These are phyloP conservation scores for Cryptosporidium meleagridis DNA, from an alignment of 169 alveolate genomes.

Conservation along the genomic window DNA sequence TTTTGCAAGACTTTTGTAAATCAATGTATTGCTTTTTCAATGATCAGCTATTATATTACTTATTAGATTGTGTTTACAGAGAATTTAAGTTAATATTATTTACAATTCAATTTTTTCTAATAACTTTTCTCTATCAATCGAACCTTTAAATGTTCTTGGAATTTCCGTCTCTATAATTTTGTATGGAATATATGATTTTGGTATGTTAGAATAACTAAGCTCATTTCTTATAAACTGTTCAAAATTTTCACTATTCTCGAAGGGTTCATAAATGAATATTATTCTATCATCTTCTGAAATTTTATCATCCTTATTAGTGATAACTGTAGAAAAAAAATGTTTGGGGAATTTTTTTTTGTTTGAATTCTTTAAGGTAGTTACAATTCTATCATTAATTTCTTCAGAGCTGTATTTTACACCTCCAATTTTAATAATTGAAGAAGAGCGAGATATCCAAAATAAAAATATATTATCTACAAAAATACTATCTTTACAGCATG, in stretches of 20 bases:
- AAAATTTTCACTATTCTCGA: background rate
- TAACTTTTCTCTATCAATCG: background rate
- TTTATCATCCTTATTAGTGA: conserved; percentile 17
- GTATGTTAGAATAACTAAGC: background rate
- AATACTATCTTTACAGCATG: conserved; percentile 19
- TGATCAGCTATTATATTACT: background rate
- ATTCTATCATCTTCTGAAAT: conserved; percentile 65
- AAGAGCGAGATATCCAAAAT: conserved; percentile 77
- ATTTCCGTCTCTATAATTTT: conserved; percentile 24
- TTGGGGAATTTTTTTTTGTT: background rate
- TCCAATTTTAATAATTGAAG: conserved; percentile 76
- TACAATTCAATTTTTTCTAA: background rate
- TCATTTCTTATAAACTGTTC: background rate
- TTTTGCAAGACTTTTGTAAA: background rate
- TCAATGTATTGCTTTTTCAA: no score
- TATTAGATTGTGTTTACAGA: background rate
- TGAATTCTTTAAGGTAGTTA: background rate
- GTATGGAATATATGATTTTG: conserved; percentile 37
- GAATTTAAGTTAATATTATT: background rate
- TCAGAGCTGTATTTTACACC: conserved; percentile 78
- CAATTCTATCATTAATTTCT: conserved; percentile 74
- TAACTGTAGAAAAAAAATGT: conserved; percentile 7
- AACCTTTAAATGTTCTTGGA: conserved; percentile 45
- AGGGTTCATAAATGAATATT: conserved; percentile 44
- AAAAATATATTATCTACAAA: conserved; percentile 21